A percentile compares a stretch with the other conserved stretches of the same genome.
These are phyloP conservation scores for Plantago elongata DNA, from an alignment of 257 asterid species.

Conservation along the genomic window DNA sequence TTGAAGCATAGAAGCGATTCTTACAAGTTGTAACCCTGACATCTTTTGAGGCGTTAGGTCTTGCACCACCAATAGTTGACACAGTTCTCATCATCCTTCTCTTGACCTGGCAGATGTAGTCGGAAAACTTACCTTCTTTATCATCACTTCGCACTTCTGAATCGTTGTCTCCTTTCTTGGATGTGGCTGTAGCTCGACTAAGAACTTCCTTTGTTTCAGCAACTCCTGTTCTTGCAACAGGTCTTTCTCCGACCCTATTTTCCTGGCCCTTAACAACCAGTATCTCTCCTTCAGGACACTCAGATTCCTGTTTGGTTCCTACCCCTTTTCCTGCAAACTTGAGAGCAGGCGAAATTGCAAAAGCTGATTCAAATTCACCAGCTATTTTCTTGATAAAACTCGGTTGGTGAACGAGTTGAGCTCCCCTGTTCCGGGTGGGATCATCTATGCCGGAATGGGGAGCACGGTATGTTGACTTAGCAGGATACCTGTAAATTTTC, in stretches of 20 bases:
- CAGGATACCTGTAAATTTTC: slow-evolving; percentile 31
- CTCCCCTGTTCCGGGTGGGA: neutral
- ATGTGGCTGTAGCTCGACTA: too few species aligned
- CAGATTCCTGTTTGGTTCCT: neutral
- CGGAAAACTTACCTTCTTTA: slow-evolving; percentile 30
- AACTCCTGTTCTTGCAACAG: neutral
- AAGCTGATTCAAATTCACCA: neutral
- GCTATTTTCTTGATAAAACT: too few species aligned
- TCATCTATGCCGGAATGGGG: neutral
- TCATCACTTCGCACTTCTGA: neutral
- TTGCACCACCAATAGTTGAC: slow-evolving; percentile 29
- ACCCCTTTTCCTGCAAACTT: neutral
- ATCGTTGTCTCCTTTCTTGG: slow-evolving; percentile 18
- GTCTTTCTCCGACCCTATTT: too few species aligned
- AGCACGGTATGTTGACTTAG: slow-evolving; percentile 16
- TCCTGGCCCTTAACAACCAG: neutral
- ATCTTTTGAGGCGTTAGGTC: slow-evolving; percentile 26
- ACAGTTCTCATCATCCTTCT: slow-evolving; percentile 28
- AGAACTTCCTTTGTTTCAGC: neutral
- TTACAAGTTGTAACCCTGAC: slow-evolving; percentile 42
- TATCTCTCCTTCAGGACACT: neutral
- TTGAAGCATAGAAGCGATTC: slow-evolving; percentile 26
- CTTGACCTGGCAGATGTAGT: slow-evolving; percentile 30
- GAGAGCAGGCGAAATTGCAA: slow-evolving; percentile 9
- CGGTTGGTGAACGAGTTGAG: too few species aligned